A percentile compares a stretch with the other conserved stretches of the same genome.
Conservation (phyloP, 2,329 filamentous ascomycete species). For the Stenocarpella maydis region DNA sequence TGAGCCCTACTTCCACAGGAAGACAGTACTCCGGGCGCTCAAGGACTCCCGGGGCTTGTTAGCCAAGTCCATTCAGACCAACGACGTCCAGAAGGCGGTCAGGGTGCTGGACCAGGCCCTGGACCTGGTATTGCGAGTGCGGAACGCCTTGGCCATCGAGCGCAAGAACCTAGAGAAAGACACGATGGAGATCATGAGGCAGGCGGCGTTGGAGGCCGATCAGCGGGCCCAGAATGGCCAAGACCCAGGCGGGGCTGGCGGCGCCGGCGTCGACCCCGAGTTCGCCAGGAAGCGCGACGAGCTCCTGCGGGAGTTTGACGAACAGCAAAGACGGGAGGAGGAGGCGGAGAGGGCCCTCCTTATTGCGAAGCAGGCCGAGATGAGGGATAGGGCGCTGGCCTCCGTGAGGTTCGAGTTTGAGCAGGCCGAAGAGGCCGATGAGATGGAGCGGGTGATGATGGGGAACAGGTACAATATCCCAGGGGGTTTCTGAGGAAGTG, state of each 20-base stretch:
- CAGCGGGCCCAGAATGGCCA: slow-evolving; percentile 7
- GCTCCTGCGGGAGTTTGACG: slow-evolving; percentile 24
- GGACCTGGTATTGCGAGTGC: slow-evolving; percentile 34
- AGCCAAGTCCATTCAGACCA: slow-evolving; percentile 4
- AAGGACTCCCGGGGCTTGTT: slow-evolving; percentile 39
- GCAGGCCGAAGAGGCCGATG: slow-evolving; percentile 27
- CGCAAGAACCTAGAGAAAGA: slow-evolving; percentile 37
- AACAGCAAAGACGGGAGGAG: slow-evolving; percentile 16
- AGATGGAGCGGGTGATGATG: slow-evolving; percentile 32
- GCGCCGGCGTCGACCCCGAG: not conserved
- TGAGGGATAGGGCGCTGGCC: slow-evolving; percentile 27
- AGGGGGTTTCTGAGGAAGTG: slow-evolving; percentile 25
- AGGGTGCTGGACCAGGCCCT: slow-evolving; percentile 40
- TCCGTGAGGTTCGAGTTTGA: slow-evolving; percentile 3
- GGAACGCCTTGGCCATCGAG: slow-evolving; percentile 37
- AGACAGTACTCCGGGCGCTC: slow-evolving; percentile 36
- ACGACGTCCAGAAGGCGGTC: slow-evolving; percentile 31
- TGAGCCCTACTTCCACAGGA: slow-evolving; percentile 37
- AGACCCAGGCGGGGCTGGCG: not conserved
- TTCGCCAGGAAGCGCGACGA: slow-evolving; percentile 19
- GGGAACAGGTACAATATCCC: slow-evolving; percentile 10
- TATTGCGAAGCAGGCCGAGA: slow-evolving; percentile 15
- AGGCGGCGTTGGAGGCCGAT: slow-evolving; percentile 42
- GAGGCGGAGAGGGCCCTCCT: not conserved
- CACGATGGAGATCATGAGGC: slow-evolving; percentile 43